A percentile compares a stretch with the other conserved stretches of the same genome.
These are phyloP conservation scores for Acer campestre DNA, from an alignment of 345 rosid genomes.

Conservation along the genomic window DNA sequence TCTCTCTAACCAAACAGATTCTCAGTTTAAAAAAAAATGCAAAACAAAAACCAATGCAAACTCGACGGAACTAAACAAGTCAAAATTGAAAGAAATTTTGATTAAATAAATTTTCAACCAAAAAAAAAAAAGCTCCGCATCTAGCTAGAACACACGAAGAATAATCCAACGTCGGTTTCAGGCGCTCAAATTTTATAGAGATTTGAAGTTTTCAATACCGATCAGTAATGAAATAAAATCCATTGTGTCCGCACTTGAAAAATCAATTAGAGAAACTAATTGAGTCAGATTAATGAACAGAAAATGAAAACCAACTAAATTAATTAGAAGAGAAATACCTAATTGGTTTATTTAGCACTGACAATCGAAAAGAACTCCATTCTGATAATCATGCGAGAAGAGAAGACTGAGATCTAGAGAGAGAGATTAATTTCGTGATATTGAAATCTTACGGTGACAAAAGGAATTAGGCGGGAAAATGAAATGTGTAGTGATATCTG, in stretches of 20 bases:
- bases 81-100: background rate
- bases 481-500: background rate
- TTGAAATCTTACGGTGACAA: background rate
- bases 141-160: background rate
- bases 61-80: background rate
- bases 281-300: no score
- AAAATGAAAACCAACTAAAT: background rate
- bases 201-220: background rate
- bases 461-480: slow-evolving; percentile 15
- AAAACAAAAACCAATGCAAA: background rate
- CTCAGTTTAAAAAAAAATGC: background rate
- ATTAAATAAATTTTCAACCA: background rate
- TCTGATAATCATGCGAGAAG: background rate
- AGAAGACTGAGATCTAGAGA: background rate
- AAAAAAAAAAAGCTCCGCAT: background rate
- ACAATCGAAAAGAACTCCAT: background rate
- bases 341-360: background rate
- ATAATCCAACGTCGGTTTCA: background rate
- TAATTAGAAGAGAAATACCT: background rate
- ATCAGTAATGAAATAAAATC: background rate
- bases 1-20: background rate
- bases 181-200: background rate
- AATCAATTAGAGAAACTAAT: background rate
- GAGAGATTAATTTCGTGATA: background rate
- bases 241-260: background rate